Percentiles rank a stretch among this genome's conserved stretches.
phyloP scores from a whole-genome alignment of 2,329 filamentous ascomycete genomes.

The Rutstroemia sydowiana region DNA sequence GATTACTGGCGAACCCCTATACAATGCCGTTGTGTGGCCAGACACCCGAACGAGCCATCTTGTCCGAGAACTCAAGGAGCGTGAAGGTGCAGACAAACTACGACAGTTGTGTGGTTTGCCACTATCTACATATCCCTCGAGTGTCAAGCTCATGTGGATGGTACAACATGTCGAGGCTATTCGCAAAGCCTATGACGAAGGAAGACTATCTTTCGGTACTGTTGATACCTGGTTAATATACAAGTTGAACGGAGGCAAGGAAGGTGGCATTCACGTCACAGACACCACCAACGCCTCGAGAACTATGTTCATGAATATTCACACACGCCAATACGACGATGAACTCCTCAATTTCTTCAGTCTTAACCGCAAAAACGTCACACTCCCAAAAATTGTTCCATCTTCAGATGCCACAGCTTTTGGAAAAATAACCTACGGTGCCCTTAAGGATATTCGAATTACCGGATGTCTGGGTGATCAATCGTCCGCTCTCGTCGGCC shows the following conservation, averaged over 20 bases:
- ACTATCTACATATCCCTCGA: slow-evolving; percentile 81
- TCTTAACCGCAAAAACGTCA: too few species aligned
- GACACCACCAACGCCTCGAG: slow-evolving; percentile 83
- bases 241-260: slow-evolving; percentile 68
- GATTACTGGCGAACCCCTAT: slow-evolving; percentile 70
- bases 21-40: slow-evolving; percentile 85
- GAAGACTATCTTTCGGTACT: slow-evolving; percentile 74
- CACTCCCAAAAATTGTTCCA: slow-evolving; percentile 76
- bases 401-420: slow-evolving; percentile 65
- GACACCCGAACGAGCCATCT: slow-evolving; percentile 70
- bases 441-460: slow-evolving; percentile 60
- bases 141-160: slow-evolving; percentile 79
- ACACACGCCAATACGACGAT: slow-evolving; percentile 73
- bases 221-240: slow-evolving; percentile 86
- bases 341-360: slow-evolving; percentile 68
- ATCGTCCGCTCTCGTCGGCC: slow-evolving; percentile 72
- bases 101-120: slow-evolving; percentile 70
- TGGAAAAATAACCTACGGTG: slow-evolving; percentile 53
- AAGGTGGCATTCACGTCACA: slow-evolving; percentile 66
- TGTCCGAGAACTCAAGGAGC: slow-evolving; percentile 67
- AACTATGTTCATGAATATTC: slow-evolving; percentile 92
- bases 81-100: slow-evolving; percentile 60
- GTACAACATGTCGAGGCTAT: slow-evolving; percentile 68
- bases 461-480: slow-evolving; percentile 77
- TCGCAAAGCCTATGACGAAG: slow-evolving; percentile 59